These are phyloP conservation scores for Talaromyces albobiverticillius DNA, from an alignment of 2,329 filamentous ascomycete genomes.

Conservation along the genomic window DNA sequence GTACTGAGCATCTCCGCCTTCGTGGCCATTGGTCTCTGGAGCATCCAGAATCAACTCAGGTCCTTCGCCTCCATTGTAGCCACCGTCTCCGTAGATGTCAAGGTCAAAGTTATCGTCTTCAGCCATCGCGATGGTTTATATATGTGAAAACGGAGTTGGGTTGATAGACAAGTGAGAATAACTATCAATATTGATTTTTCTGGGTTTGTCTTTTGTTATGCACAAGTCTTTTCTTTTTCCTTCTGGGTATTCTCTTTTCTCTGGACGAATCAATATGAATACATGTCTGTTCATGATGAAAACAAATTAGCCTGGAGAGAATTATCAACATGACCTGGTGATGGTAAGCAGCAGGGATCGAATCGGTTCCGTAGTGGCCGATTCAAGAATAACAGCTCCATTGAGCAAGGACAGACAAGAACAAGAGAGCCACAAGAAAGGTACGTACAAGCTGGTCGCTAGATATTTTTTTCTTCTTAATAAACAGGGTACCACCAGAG, in stretches of 20 bases:
- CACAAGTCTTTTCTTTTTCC: conserved; percentile 33
- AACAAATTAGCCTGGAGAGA: conserved; percentile 35
- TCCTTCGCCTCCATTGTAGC: conserved; percentile 41
- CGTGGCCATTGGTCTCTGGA: conserved; percentile 29
- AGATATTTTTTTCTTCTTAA: conserved; percentile 8
- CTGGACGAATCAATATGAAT: conserved; percentile 36
- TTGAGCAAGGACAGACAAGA: conserved; percentile 16
- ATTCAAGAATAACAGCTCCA: neutral
- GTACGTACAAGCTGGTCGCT: conserved; percentile 39
- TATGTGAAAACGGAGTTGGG: conserved; percentile 19
- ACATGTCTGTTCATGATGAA: conserved; percentile 40
- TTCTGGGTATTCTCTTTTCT: conserved; percentile 18
- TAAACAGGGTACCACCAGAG: conserved; percentile 12
- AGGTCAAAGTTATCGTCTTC: conserved; percentile 68
- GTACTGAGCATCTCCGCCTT: conserved; percentile 22
- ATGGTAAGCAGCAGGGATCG: conserved; percentile 8
- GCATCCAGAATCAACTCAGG: conserved; percentile 38
- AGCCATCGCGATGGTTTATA: conserved; percentile 39
- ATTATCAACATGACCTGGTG: conserved; percentile 8
- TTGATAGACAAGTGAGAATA: conserved; percentile 23
- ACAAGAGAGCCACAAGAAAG: conserved; percentile 26
- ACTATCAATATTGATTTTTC: conserved; percentile 30
- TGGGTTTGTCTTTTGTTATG: conserved; percentile 28
- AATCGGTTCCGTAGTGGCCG: neutral
- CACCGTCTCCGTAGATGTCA: conserved; percentile 66